Percentiles rank a stretch among this genome's conserved stretches.
Conservation (phyloP, 352 stramenopile genomes). For the Globisporangium ultimum region DNA sequence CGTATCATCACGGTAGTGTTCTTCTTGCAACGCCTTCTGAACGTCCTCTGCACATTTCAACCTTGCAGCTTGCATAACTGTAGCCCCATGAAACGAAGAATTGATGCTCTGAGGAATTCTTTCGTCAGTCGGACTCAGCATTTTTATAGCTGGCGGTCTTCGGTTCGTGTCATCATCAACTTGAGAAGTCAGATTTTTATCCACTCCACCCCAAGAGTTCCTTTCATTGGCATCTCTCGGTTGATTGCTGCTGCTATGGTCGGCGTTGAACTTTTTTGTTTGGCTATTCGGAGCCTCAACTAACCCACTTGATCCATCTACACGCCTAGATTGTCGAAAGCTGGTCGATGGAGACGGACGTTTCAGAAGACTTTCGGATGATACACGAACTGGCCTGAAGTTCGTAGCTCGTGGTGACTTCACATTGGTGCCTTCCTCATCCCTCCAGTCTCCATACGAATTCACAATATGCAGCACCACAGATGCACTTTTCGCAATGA, state of each 20-base stretch:
- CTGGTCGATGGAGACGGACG: constrained; percentile 25
- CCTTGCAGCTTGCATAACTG: constrained; percentile 7
- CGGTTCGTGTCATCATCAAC: neutral
- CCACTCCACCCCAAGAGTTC: neutral
- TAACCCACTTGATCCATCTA: neutral
- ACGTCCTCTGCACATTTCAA: constrained; percentile 18
- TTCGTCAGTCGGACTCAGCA: constrained; percentile 7
- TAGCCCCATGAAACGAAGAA: neutral
- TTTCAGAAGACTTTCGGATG: constrained; percentile 35
- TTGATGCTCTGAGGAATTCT: neutral
- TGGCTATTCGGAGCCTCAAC: neutral
- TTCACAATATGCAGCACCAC: constrained; percentile 55
- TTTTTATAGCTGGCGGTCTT: neutral
- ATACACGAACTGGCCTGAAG: constrained; percentile 29
- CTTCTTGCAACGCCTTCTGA: constrained; percentile 20
- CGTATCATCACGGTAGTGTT: constrained; percentile 24
- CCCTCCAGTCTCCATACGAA: constrained; percentile 48
- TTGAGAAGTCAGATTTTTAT: neutral
- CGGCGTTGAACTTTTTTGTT: neutral
- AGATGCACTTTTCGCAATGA: constrained; percentile 47
- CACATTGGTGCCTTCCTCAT: constrained; percentile 1
- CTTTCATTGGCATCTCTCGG: neutral
- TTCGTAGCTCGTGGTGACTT: constrained; percentile 3
- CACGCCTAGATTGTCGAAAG: constrained; percentile 22
- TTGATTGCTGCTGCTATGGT: neutral